These are phyloP conservation scores for Sporothrix variecibatus DNA, from an alignment of 2,329 filamentous ascomycete species.

Conservation along the genomic window DNA sequence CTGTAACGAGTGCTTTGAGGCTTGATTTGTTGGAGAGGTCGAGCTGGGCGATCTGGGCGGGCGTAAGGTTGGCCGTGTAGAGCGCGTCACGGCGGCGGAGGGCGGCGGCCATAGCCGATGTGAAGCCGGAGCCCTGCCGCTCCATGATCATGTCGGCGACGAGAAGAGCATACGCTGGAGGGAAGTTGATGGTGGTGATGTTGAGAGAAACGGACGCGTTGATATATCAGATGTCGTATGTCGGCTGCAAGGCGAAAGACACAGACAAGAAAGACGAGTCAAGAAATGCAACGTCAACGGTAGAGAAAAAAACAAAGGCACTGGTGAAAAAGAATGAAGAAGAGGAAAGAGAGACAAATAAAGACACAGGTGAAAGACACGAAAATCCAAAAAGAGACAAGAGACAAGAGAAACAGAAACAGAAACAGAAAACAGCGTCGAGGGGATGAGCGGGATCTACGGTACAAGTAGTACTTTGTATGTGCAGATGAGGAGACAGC, in stretches of 20 bases:
- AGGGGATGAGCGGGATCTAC: slow-evolving; percentile 11
- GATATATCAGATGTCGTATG: neutral
- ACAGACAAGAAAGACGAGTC: neutral
- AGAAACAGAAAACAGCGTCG: neutral
- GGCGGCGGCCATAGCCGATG: neutral
- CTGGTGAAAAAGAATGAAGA: neutral
- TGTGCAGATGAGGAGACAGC: neutral
- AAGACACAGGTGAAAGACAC: neutral
- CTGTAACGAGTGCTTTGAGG: slow-evolving; percentile 25
- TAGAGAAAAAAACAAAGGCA: neutral
- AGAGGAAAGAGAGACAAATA: neutral
- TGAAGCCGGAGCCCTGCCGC: slow-evolving; percentile 1
- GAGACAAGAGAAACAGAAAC: neutral
- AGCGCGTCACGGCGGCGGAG: neutral
- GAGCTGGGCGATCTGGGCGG: slow-evolving; percentile 29
- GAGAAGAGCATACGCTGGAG: neutral
- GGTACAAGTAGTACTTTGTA: slow-evolving; percentile 9
- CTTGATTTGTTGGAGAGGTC: slow-evolving; percentile 33
- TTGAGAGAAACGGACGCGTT: neutral
- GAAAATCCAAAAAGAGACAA: neutral
- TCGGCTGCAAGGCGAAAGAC: neutral
- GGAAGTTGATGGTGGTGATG: neutral
- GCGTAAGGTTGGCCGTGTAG: slow-evolving; percentile 19
- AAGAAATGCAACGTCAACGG: neutral
- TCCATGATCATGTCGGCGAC: neutral